Conservation (phyloP, 192 early-diverging fungal species). For the Gryganskiella cystojenkinii region DNA sequence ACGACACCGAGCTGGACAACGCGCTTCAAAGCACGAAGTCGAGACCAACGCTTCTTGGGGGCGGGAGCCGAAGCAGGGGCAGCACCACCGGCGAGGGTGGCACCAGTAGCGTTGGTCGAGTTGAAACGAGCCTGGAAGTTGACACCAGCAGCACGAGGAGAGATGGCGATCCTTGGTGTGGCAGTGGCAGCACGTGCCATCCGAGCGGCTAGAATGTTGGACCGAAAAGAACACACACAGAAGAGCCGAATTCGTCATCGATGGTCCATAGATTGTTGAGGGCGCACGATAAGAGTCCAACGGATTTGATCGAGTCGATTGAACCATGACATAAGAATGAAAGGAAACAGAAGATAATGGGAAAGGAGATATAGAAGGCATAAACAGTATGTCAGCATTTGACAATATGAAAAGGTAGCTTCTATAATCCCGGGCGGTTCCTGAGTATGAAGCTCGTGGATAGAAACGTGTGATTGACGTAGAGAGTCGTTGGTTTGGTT, state of each 20-base stretch:
- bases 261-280: too few species aligned
- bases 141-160: constrained; percentile 17
- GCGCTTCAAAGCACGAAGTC: constrained; percentile 48
- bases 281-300: too few species aligned
- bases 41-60: constrained; percentile 50
- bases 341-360: background rate
- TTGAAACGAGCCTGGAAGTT: constrained; percentile 23
- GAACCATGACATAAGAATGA: background rate
- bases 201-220: constrained; percentile 26
- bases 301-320: background rate
- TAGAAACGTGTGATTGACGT: constrained; percentile 2
- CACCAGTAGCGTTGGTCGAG: constrained; percentile 37
- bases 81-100: constrained; percentile 27
- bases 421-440: background rate
- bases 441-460: constrained; percentile 5
- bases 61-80: constrained; percentile 14
- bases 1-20: constrained; percentile 48
- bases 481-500: background rate
- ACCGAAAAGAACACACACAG: too few species aligned
- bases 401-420: background rate
- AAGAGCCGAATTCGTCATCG: too few species aligned
- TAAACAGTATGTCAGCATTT: constrained; percentile 5
- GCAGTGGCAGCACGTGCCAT: constrained; percentile 37
- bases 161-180: constrained; percentile 21
- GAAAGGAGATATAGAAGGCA: too few species aligned